Evolutionary conservation across 2,329 filamentous ascomycete genomes (phyloP).

Genomic region (Endocalyx cinctus): DNA sequence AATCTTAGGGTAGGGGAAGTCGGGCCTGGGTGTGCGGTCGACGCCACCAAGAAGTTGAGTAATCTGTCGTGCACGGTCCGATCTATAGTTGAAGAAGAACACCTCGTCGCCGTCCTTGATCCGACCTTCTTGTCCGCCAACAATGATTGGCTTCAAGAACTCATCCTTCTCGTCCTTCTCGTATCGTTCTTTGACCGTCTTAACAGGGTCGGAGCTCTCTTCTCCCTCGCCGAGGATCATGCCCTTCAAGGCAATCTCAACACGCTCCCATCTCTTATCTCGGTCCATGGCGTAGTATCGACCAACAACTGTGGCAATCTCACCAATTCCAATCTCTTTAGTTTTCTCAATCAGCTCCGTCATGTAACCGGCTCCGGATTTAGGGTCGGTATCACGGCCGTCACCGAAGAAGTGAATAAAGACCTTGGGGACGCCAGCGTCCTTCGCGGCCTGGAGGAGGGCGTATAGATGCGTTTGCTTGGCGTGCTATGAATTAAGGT

Average conservation of each 20-base stretch:
- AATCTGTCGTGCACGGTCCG: constrained; percentile 93
- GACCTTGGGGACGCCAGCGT: constrained; percentile 79
- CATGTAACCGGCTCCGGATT: constrained; percentile 85
- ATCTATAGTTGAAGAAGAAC: constrained; percentile 99
- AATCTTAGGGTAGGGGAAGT: constrained; percentile 92
- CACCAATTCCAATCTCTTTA: constrained; percentile 78
- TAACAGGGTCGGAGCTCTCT: constrained; percentile 75
- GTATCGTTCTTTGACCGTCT: constrained; percentile 84
- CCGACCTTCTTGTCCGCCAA: constrained; percentile 79
- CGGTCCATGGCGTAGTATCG: constrained; percentile 99
- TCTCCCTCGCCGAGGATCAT: constrained; percentile 84
- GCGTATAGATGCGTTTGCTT: constrained; percentile 92
- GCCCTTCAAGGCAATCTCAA: constrained; percentile 86
- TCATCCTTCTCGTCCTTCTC: constrained; percentile 87
- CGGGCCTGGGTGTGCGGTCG: constrained; percentile 83
- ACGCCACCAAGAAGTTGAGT: constrained; percentile 89
- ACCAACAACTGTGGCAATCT: constrained; percentile 89
- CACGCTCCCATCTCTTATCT: constrained; percentile 97
- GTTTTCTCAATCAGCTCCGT: constrained; percentile 75
- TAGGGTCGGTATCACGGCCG: constrained; percentile 95
- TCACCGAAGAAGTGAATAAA: constrained; percentile 99
- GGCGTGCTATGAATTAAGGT: constrained; percentile 57
- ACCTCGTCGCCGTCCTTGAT: constrained; percentile 89
- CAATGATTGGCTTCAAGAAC: constrained; percentile 96
- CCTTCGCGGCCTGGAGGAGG: constrained; percentile 85